Evolutionary conservation across 495 filamentous ascomycete genomes (phyloP), one percentile per base, ranked within the genome.

Genomic region (Xylaria cubensis): DNA sequence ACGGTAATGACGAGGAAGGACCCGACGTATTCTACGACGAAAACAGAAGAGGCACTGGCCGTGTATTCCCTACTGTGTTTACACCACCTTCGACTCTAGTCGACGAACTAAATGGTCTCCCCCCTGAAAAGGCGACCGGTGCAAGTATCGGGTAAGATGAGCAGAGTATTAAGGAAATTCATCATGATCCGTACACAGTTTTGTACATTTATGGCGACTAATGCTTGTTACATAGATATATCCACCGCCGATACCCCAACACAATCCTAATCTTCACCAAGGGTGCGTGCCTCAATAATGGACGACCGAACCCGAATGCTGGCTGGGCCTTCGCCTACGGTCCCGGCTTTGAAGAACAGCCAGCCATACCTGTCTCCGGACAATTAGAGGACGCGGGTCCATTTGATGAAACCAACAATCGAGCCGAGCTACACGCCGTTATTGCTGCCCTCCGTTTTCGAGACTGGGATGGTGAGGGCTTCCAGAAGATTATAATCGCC

Each of bases 371-470:
- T n/a, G 61, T 32, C 39, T 74, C 70, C n/a, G 75, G 67, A 41
- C 77, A 81, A 32, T 55, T 83, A 15, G 81, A 84, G 72, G 70
- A 9, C n/a, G 71, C 73, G 61, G 80, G 82, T 0, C 81, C 81
- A 32, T 80, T 76, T 36, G 80, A 75, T 42, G 74, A 78, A 69
- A 83, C 76, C 41, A 86, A 77, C 78, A 82, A 84, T 56, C 79
- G 84, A 41, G 85, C 85, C 0, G 83, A 32, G 77, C 78, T 53
- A 82, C 85, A 50, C 4, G 84, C 84, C 6, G 80, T 80, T 9
- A 80, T 84, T 24, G 80, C 78, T 0, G 83, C 76, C 42, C 73
- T 86, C 50, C 70, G 80, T 29, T 74, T 79, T 51, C 74, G 78
- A 55, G 2, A 65, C 70, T 85, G 83, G 83, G 39, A 48, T 39